Percentiles rank a stretch among this genome's conserved stretches.
Conservation (phyloP, 257 asterid genomes). For the Solanum raphanifolium region DNA sequence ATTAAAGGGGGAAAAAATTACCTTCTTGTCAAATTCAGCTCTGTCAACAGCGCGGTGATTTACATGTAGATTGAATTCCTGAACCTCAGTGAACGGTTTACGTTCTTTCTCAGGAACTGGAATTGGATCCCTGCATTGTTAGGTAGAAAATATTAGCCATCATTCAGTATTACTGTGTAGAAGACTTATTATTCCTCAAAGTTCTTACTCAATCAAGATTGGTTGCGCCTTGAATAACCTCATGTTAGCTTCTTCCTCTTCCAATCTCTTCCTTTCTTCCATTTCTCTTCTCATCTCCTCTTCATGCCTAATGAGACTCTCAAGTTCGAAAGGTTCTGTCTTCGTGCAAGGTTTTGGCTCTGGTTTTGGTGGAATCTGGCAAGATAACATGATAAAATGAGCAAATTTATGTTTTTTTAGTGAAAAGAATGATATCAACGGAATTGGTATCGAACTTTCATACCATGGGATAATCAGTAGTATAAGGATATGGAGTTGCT, state of each 20-base stretch:
- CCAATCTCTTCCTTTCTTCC: conserved; percentile 68
- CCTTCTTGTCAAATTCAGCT: conserved; percentile 89
- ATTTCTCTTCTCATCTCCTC: conserved; percentile 79
- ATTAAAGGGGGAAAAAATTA: background rate
- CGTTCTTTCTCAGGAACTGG: conserved; percentile 72
- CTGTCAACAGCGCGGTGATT: conserved; percentile 70
- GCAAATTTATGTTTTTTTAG: background rate
- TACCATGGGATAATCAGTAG: conserved; percentile 96
- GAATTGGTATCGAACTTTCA: background rate
- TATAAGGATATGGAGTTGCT: conserved; percentile 93
- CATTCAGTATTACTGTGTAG: background rate
- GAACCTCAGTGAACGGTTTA: conserved; percentile 75
- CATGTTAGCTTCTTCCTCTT: conserved; percentile 76
- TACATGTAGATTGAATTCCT: conserved; percentile 65
- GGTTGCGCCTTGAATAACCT: conserved; percentile 83
- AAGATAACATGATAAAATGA: background rate
- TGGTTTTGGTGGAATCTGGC: conserved; percentile 87
- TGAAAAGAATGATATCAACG: background rate
- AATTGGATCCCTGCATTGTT: conserved; percentile 69
- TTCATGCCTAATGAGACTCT: conserved; percentile 77
- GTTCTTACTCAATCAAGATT: conserved; percentile 59
- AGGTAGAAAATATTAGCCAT: background rate
- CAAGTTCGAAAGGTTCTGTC: conserved; percentile 84
- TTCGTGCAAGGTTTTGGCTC: conserved; percentile 85
- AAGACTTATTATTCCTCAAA: background rate